phyloP scores from a whole-genome alignment of 163 green algal species.

The Scenedesmus sp. region DNA sequence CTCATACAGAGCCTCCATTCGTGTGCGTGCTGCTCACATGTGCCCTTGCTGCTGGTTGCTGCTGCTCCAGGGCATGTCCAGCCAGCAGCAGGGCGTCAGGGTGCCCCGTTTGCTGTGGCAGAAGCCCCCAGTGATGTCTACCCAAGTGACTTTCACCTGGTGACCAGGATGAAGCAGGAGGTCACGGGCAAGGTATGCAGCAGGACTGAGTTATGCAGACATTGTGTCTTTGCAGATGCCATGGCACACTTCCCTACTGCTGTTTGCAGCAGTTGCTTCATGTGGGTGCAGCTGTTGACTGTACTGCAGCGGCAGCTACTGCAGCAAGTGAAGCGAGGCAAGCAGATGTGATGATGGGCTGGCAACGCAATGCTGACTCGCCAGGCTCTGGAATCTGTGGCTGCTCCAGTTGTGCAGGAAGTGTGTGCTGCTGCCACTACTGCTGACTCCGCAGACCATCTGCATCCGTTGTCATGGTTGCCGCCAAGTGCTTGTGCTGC shows the following conservation, averaged over 20 bases:
- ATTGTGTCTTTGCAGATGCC: neutral
- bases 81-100: neutral
- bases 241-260: neutral
- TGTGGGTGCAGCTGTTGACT: neutral
- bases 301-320: neutral
- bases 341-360: too few species aligned
- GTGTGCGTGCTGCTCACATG: neutral
- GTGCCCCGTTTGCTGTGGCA: conserved; percentile 25
- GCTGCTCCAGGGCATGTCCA: neutral
- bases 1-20: neutral
- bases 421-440: neutral
- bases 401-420: neutral
- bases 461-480: too few species aligned
- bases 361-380: too few species aligned
- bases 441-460: neutral
- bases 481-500: too few species aligned
- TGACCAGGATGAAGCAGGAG: neutral
- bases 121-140: conserved; percentile 14
- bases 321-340: too few species aligned
- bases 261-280: neutral
- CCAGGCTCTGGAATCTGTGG: too few species aligned
- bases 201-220: neutral
- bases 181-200: conserved; percentile 36
- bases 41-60: neutral
- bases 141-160: conserved; percentile 32